Evolutionary conservation across 768 basidiomycete species (phyloP), one percentile per base, ranked within the genome.

Genomic region (Cubamyces lactineus): DNA sequence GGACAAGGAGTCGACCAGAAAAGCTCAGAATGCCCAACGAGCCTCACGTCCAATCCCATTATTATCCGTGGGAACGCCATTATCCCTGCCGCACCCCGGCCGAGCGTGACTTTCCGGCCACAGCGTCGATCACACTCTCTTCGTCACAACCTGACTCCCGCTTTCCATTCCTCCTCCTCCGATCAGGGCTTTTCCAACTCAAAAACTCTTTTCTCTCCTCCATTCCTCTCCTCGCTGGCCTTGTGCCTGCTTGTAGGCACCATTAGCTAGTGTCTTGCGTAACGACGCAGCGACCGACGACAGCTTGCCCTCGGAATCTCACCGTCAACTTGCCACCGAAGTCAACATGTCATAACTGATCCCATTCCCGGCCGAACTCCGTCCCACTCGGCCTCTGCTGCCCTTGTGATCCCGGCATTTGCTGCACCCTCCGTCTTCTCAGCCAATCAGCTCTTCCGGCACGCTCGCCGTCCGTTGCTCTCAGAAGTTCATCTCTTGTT

Each of bases 141-240:
- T 3, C 19, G n/a, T n/a, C n/a, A n/a, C 55, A 4, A 8, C 19
- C 11, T 30, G 23, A 2, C 46, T 19, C 16, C 16, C 16, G 24
- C 6, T 41, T 55, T 55, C 53, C 53, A 55, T 55, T 55, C 53
- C 43, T 28, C 16, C 23, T 13, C 40, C 42, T 26, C 16, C 56
- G 56, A 57, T 57, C 56, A 57, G 56, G 56, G 47, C 56, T 40
- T 26, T 49, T 23, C 46, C n/a, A 57, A 48, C 41, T 39, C 56
- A 49, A 57, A 57, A 57, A 57, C 21, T 49, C 56, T 57, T 38
- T 39, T 41, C 47, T 39, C 30, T 42, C 13, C 56, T 57, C 40
- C 56, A 57, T 48, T 57, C 54, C 19, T 7, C 51, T 41, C 47
- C 55, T 57, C 15, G 5, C 45, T 11, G 5, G 4, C 24, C 11